Evolutionary conservation across 768 basidiomycete species (phyloP).

Genomic region (Suillus weaverae): DNA sequence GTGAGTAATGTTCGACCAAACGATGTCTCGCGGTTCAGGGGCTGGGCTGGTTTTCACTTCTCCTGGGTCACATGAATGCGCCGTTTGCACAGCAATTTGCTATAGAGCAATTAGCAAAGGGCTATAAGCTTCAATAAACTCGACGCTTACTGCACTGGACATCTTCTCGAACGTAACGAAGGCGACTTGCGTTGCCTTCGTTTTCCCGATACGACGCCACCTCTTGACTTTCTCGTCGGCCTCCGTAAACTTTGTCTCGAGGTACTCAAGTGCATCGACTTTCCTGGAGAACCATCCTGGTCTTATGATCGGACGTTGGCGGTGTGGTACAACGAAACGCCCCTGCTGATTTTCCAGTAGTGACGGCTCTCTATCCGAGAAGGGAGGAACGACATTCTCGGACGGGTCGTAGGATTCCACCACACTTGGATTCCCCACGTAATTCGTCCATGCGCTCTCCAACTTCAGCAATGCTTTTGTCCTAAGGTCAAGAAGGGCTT

Average conservation of each 20-base stretch:
- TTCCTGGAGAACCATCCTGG: constrained; percentile 71
- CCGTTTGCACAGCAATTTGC: constrained; percentile 89
- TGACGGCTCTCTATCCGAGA: constrained; percentile 52
- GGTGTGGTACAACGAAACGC: constrained; percentile 72
- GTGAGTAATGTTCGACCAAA: constrained; percentile 88
- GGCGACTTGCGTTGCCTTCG: constrained; percentile 79
- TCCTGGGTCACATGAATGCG: constrained; percentile 68
- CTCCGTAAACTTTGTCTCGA: constrained; percentile 75
- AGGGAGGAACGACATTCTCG: constrained; percentile 49
- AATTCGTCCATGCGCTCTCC: constrained; percentile 85
- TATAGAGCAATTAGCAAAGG: constrained; percentile 26
- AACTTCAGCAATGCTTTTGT: constrained; percentile 79
- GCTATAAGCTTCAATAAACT: neutral
- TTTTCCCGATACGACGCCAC: constrained; percentile 68
- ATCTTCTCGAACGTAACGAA: constrained; percentile 98
- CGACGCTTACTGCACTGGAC: constrained; percentile 73
- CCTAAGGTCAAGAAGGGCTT: constrained; percentile 70
- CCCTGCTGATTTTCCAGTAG: constrained; percentile 52
- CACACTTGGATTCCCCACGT: constrained; percentile 91
- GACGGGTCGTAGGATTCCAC: constrained; percentile 79
- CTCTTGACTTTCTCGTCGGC: constrained; percentile 83
- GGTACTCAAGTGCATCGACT: constrained; percentile 88
- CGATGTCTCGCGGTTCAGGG: constrained; percentile 93
- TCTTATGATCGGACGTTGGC: constrained; percentile 72
- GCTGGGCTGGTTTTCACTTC: constrained; percentile 72